These are phyloP conservation scores for Nakazawaea wickerhamii DNA, from an alignment of 805 yeast species.

Conservation along the genomic window DNA sequence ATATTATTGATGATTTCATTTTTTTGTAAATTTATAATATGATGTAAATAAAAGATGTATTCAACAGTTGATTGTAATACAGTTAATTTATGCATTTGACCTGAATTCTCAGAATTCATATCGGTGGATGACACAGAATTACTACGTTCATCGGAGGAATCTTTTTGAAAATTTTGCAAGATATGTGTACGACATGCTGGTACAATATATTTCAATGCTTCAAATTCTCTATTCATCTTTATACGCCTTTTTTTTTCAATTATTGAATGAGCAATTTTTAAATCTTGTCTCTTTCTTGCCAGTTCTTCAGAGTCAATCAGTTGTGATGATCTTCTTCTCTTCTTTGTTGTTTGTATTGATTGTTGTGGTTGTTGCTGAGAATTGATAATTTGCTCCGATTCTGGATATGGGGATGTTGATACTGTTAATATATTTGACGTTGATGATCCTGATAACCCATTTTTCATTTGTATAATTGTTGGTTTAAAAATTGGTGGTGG, in stretches of 20 bases:
- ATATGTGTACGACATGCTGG: constrained; percentile 68
- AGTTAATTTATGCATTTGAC: constrained; percentile 66
- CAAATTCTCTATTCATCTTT: constrained; percentile 78
- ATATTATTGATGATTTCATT: constrained; percentile 30
- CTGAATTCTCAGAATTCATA: neutral
- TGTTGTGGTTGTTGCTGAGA: neutral
- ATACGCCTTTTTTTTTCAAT: constrained; percentile 76
- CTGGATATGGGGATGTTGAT: neutral
- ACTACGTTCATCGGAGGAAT: constrained; percentile 23
- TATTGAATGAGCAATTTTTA: constrained; percentile 62
- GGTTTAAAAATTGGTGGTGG: constrained; percentile 44
- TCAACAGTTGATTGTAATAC: constrained; percentile 80
- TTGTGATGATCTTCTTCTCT: constrained; percentile 24
- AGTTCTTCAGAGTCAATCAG: constrained; percentile 23
- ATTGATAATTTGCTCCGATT: neutral
- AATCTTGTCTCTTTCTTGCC: constrained; percentile 39
- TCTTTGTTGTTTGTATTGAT: constrained; percentile 12
- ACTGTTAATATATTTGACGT: constrained; percentile 10
- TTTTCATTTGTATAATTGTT: constrained; percentile 38
- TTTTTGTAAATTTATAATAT: constrained; percentile 46
- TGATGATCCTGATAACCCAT: constrained; percentile 11
- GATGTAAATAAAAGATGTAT: constrained; percentile 66
- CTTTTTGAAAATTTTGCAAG: no score
- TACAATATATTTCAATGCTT: constrained; percentile 67
- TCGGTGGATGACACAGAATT: constrained; percentile 13